A percentile compares a stretch with the other conserved stretches of the same genome.
Conservation (phyloP, 495 filamentous ascomycete species). For the Alectoria sarmentosa region DNA sequence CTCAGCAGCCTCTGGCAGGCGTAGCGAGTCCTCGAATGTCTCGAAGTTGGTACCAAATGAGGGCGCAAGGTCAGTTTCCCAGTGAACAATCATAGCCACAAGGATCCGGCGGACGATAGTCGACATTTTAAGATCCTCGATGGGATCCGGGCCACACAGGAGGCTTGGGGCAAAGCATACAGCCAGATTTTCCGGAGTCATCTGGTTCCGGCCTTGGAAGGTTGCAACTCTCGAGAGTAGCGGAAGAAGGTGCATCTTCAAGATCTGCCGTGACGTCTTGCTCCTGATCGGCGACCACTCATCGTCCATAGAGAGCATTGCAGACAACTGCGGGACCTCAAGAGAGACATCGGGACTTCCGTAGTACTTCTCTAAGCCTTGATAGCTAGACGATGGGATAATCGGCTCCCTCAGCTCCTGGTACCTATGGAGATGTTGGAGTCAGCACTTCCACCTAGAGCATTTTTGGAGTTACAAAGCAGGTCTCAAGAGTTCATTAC, state of each 20-base stretch:
- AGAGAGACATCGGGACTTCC: constrained; percentile 20
- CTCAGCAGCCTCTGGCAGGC: constrained; percentile 21
- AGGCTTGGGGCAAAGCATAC: constrained; percentile 42
- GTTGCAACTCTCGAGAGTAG: constrained; percentile 40
- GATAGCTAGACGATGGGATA: constrained; percentile 40
- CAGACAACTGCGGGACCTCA: constrained; percentile 26
- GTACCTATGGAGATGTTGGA: no score
- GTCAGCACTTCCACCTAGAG: no score
- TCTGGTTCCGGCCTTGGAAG: constrained; percentile 42
- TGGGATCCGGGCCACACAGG: constrained; percentile 24
- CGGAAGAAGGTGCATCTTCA: constrained; percentile 46
- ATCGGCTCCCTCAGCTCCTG: constrained; percentile 45
- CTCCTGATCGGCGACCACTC: constrained; percentile 36
- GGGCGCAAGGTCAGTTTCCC: constrained; percentile 22
- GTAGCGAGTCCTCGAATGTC: constrained; percentile 20
- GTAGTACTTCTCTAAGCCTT: constrained; percentile 32
- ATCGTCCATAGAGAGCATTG: constrained; percentile 31
- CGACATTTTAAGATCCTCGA: constrained; percentile 31
- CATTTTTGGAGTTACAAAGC: no score
- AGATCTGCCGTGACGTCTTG: constrained; percentile 36
- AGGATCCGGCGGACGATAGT: constrained; percentile 30
- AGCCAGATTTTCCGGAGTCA: constrained; percentile 45
- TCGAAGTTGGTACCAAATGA: constrained; percentile 2
- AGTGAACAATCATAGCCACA: constrained; percentile 23
- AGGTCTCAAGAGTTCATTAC: no score